A percentile compares a stretch with the other conserved stretches of the same genome.
Evolutionary conservation across 345 rosid genomes (phyloP).

Genomic region (Excoecaria cochinchinensis): DNA sequence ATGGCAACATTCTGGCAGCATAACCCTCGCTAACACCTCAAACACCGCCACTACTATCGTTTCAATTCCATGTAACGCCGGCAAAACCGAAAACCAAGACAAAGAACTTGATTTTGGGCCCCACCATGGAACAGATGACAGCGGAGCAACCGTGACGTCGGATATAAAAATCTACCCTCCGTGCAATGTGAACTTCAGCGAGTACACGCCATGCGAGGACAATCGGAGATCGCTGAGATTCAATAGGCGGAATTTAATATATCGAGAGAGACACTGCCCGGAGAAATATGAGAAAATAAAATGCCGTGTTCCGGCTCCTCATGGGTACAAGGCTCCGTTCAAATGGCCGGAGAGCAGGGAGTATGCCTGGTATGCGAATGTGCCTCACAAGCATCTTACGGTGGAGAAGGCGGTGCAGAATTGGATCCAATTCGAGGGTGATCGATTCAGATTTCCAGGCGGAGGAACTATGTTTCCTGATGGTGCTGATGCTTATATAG

Average conservation of each 20-base stretch:
- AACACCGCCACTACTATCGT: background rate
- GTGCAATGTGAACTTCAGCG: conserved; percentile 35
- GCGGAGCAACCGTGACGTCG: background rate
- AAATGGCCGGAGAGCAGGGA: conserved; percentile 48
- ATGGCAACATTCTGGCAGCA: conserved; percentile 24
- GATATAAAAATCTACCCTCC: conserved; percentile 27
- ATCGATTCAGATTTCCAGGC: conserved; percentile 48
- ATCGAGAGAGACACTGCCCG: conserved; percentile 43
- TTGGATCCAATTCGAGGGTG: conserved; percentile 48
- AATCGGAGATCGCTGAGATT: conserved; percentile 29
- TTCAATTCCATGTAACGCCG: conserved; percentile 23
- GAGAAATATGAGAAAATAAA: conserved; percentile 24
- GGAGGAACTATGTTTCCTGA: conserved; percentile 60
- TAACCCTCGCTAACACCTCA: conserved; percentile 2
- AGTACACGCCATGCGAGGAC: conserved; percentile 58
- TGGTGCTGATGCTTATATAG: conserved; percentile 49
- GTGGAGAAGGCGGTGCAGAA: conserved; percentile 60
- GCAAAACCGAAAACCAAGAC: background rate
- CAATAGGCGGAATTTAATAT: conserved; percentile 27
- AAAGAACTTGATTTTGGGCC: conserved; percentile 17
- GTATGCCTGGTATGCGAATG: conserved; percentile 48
- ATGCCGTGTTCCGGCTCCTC: conserved; percentile 33
- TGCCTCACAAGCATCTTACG: conserved; percentile 52
- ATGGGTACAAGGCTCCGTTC: conserved; percentile 37
- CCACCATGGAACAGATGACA: conserved; percentile 16